Evolutionary conservation across 495 filamentous ascomycete genomes (phyloP), one percentile per base, ranked within the genome.

Genomic region (Pyronema omphalodes): DNA sequence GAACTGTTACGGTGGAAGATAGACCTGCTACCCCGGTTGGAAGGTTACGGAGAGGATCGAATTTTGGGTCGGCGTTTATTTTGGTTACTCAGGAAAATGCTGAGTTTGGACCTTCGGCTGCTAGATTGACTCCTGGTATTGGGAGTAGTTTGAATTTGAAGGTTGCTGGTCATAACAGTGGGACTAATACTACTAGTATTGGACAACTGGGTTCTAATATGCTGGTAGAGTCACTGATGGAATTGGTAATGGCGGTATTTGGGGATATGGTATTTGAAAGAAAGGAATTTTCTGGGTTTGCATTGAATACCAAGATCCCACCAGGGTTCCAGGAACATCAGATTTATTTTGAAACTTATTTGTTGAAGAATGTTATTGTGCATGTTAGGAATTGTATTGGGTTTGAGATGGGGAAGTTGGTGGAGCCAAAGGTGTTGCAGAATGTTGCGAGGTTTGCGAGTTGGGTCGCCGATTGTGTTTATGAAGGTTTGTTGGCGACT

Each of bases 301-400:
- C 85, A 0, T 68, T 96, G 29, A 91, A 85, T 60, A 69, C 85
- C n/a, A 93, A 91, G 44, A 60, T 88, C 1, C 91, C 91, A 2
- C 83, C 91, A 4, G 87, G 89, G 1, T 93, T 89, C 62, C 76
- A 86, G 60, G 89, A 95, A 61, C 84, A 95, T 58, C 88, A 94
- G 57, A 87, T 88, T 5, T 89, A 85, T 64, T 94, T 96, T 61
- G 85, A 88, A 65, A 93, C 93, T 0, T 95, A 89, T 68, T 66
- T 96, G 9, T 71, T 95, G 12, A 76, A 77, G 35, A 82, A 81
- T 52, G 77, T 83, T 7, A 72, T 96, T 43, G 77, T 79, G 7
- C 76, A 82, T 44, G 66, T 95, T 44, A 74, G 74, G 44, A 83
- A 78, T 56, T 69, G 75, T 7, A 71, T 94, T 17, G 76, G 83